These are phyloP conservation scores for Komagataella pseudopastoris DNA, from an alignment of 805 yeast species.

Conservation along the genomic window DNA sequence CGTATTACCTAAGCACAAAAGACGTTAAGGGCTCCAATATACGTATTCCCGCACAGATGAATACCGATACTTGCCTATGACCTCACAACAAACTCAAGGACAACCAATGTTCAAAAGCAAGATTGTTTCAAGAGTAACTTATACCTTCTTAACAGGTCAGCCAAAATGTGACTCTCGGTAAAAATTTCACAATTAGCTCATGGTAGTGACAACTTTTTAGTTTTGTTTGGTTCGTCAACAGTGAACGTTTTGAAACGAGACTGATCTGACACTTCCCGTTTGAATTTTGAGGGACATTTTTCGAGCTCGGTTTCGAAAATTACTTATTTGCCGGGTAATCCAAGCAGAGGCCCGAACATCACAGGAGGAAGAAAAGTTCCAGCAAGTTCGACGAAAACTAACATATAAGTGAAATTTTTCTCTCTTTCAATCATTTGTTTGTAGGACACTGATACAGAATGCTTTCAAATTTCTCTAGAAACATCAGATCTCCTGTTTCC, in stretches of 20 bases:
- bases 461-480: constrained; percentile 19
- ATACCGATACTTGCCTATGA: not conserved
- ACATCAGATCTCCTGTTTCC: constrained; percentile 11
- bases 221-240: too few species aligned
- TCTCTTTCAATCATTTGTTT: not conserved
- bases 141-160: too few species aligned
- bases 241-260: not conserved
- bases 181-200: not conserved
- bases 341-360: not conserved
- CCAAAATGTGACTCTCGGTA: too few species aligned
- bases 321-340: not conserved
- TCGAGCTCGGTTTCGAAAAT: not conserved
- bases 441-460: constrained; percentile 6
- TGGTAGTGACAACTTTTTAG: not conserved
- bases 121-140: too few species aligned
- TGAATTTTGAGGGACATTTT: not conserved
- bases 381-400: not conserved
- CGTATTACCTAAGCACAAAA: not conserved
- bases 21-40: not conserved
- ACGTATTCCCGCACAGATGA: not conserved
- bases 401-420: not conserved
- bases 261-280: not conserved
- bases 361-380: not conserved
- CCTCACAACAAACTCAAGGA: too few species aligned
- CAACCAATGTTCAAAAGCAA: too few species aligned